Percentiles rank a stretch among this genome's conserved stretches.
These are phyloP conservation scores for Dinochytrium kinnereticum DNA, from an alignment of 371 early-diverging fungal genomes.

Conservation along the genomic window DNA sequence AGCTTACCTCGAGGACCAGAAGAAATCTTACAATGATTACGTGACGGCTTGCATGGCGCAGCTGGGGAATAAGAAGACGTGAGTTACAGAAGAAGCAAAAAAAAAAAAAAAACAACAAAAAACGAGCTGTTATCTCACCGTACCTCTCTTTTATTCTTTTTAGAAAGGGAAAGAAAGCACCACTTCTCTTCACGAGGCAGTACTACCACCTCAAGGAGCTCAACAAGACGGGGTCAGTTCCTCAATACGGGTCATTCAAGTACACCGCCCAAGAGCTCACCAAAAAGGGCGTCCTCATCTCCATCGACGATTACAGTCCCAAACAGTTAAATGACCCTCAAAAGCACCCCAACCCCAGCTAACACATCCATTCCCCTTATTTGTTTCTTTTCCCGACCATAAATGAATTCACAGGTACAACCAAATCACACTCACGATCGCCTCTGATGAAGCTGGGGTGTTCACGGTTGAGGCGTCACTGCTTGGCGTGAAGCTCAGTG, in stretches of 20 bases:
- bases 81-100: too few species aligned
- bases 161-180: constrained; percentile 63
- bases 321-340: constrained; percentile 60
- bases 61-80: constrained; percentile 79
- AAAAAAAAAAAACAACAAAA: too few species aligned
- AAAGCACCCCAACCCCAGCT: not conserved
- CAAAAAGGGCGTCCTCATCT: constrained; percentile 90
- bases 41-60: constrained; percentile 86
- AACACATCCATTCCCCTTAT: not conserved
- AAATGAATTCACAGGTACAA: constrained; percentile 66
- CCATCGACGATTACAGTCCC: constrained; percentile 78
- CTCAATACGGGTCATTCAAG: constrained; percentile 97
- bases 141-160: too few species aligned
- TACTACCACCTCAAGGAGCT: constrained; percentile 90
- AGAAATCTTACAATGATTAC: constrained; percentile 86
- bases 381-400: not conserved
- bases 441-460: constrained; percentile 90
- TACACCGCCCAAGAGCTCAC: constrained; percentile 92
- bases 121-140: too few species aligned
- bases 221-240: constrained; percentile 83
- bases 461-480: constrained; percentile 86
- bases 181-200: constrained; percentile 90
- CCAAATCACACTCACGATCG: constrained; percentile 86
- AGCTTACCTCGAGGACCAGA: constrained; percentile 81
- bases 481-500: constrained; percentile 76